Evolutionary conservation across 257 asterid genomes (phyloP).

Genomic region (Striga asiatica): DNA sequence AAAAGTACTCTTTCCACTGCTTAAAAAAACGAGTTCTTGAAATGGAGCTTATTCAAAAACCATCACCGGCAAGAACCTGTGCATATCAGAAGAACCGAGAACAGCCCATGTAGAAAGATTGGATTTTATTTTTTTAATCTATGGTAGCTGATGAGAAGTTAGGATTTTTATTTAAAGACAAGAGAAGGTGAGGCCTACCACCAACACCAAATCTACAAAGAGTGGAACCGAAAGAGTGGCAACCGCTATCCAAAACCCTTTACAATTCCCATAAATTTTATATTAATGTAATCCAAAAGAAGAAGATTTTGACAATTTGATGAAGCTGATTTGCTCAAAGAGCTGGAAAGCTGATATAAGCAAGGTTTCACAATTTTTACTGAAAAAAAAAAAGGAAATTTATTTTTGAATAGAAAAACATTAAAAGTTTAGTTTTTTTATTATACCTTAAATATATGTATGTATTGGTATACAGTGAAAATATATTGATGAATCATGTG

Average conservation of each 20-base stretch:
- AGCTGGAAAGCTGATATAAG: too few relatives aligned
- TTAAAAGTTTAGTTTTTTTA: too few relatives aligned
- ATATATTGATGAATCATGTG: too few relatives aligned
- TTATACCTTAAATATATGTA: too few relatives aligned
- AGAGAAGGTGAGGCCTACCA: slow-evolving; percentile 28
- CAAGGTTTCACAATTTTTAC: too few relatives aligned
- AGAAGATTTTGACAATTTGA: too few relatives aligned
- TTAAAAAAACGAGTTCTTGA: slow-evolving; percentile 17
- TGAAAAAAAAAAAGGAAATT: too few relatives aligned
- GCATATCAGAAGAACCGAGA: not conserved
- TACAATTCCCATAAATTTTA: slow-evolving; percentile 23
- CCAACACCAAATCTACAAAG: slow-evolving; percentile 53
- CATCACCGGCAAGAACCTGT: slow-evolving; percentile 20
- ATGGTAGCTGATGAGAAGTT: not conserved
- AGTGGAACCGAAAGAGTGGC: slow-evolving; percentile 41
- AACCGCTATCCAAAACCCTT: slow-evolving; percentile 31
- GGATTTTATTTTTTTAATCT: slow-evolving; percentile 21
- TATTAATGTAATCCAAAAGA: too few relatives aligned
- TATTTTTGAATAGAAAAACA: too few relatives aligned
- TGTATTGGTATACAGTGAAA: too few relatives aligned
- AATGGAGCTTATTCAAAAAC: slow-evolving; percentile 28
- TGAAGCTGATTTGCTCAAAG: too few relatives aligned
- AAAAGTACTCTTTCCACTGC: slow-evolving; percentile 9
- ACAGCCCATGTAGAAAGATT: slow-evolving; percentile 21
- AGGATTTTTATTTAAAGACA: slow-evolving; percentile 11